These are phyloP conservation scores for Beauveria sp. DNA, from an alignment of 2,329 filamentous ascomycete species.

Conservation along the genomic window DNA sequence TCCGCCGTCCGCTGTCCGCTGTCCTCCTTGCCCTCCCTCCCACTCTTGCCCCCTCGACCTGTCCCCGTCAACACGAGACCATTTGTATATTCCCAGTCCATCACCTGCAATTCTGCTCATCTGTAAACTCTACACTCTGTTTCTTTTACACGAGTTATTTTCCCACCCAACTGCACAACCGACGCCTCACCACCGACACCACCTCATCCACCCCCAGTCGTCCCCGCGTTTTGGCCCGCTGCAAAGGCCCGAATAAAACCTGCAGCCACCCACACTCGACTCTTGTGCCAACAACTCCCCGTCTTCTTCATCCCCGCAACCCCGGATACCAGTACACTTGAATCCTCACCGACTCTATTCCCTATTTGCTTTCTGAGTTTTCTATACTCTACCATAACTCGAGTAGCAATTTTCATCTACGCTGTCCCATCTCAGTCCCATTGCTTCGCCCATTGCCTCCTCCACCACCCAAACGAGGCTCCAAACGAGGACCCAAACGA, in stretches of 20 bases:
- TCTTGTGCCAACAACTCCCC: not conserved
- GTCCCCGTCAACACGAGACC: no score
- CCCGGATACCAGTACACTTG: not conserved
- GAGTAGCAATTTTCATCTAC: not conserved
- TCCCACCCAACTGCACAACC: no score
- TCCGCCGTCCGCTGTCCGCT: no score
- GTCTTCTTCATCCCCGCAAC: slow-evolving; percentile 1
- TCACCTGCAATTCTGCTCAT: no score
- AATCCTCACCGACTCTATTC: not conserved
- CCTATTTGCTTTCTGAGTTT: not conserved
- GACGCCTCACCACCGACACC: not conserved
- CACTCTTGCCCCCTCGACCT: no score
- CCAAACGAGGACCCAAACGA: not conserved
- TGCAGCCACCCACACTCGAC: slow-evolving; percentile 3
- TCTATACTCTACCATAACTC: not conserved
- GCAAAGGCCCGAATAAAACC: slow-evolving; percentile 11
- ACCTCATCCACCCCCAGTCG: not conserved
- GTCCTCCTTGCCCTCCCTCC: no score
- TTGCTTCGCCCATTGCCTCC: not conserved
- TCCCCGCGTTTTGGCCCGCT: slow-evolving; percentile 9
- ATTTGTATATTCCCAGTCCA: no score
- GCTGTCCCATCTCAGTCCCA: not conserved
- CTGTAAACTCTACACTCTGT: no score
- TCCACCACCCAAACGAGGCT: not conserved
- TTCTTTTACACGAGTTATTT: no score